These are phyloP conservation scores for Acephala macrosclerotiorum DNA, from an alignment of 2,329 filamentous ascomycete species.

Conservation along the genomic window DNA sequence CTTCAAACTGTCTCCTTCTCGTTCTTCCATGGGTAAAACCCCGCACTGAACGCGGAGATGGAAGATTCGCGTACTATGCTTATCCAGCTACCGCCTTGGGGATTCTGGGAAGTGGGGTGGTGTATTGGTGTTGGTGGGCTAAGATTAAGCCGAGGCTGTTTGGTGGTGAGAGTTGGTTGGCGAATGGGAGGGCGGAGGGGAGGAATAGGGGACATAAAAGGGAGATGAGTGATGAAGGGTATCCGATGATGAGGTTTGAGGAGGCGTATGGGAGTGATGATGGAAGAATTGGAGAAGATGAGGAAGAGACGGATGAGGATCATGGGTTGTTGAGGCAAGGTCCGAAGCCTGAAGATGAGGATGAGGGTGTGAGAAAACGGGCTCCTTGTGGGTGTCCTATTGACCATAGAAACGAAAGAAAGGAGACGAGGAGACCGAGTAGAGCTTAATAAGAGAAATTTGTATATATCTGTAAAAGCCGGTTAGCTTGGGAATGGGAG, in stretches of 20 bases:
- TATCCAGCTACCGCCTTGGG: slow-evolving; percentile 47
- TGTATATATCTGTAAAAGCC: slow-evolving; percentile 8
- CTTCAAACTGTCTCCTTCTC: slow-evolving; percentile 45
- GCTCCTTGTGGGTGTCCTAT: slow-evolving; percentile 29
- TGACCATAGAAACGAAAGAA: slow-evolving; percentile 2
- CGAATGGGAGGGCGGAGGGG: background rate
- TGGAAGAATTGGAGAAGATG: background rate
- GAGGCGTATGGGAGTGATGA: slow-evolving; percentile 22
- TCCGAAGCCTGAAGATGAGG: background rate
- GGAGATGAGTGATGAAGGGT: slow-evolving; percentile 18
- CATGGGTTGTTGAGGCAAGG: background rate
- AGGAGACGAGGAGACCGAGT: background rate
- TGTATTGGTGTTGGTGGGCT: slow-evolving; percentile 49
- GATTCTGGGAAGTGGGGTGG: slow-evolving; percentile 44
- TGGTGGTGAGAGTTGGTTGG: slow-evolving; percentile 7
- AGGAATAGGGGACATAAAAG: slow-evolving; percentile 16
- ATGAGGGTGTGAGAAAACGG: slow-evolving; percentile 20
- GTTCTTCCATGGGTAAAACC: slow-evolving; percentile 49
- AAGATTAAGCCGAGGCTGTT: slow-evolving; percentile 24
- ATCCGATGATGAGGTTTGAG: slow-evolving; percentile 23
- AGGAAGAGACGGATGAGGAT: slow-evolving; percentile 13
- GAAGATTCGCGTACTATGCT: slow-evolving; percentile 46
- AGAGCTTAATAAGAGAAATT: background rate
- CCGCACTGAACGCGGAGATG: slow-evolving; percentile 32
- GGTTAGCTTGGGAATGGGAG: background rate